These are phyloP conservation scores for Malassezia restricta DNA, from an alignment of 1,284 basidiomycete species.

Conservation along the genomic window DNA sequence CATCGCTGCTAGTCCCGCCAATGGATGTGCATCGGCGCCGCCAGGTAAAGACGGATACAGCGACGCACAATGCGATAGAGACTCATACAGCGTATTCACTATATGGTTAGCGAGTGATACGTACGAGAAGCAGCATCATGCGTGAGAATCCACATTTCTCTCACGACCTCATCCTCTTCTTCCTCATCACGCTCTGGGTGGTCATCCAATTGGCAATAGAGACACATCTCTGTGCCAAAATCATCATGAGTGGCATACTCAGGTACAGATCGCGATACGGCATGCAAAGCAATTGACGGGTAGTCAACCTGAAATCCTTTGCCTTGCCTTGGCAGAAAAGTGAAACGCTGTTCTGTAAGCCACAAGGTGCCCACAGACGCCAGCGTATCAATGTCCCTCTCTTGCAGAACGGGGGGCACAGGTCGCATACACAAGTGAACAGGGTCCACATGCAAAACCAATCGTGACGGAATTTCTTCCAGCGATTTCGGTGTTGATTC, in stretches of 20 bases:
- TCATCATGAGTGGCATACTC: conserved; percentile 13
- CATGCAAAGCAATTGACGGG: conserved; percentile 35
- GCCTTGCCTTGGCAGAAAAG: conserved; percentile 20
- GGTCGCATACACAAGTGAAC: conserved; percentile 2
- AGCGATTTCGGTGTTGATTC: conserved; percentile 27
- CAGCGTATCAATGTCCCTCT: background rate
- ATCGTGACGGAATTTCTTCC: background rate
- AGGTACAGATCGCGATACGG: conserved; percentile 32
- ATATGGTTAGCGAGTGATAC: conserved; percentile 13
- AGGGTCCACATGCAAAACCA: background rate
- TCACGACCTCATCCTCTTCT: conserved; percentile 22
- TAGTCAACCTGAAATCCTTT: conserved; percentile 31
- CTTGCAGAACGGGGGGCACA: background rate
- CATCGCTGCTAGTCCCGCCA: conserved; percentile 30
- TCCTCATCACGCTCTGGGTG: conserved; percentile 19
- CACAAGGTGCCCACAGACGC: conserved; percentile 17
- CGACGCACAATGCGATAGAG: conserved; percentile 74
- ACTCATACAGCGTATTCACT: conserved; percentile 80
- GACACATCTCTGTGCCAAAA: conserved; percentile 18
- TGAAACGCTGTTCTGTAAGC: conserved; percentile 27
- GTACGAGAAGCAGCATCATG: conserved; percentile 14
- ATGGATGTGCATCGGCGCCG: conserved; percentile 43
- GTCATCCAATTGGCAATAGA: conserved; percentile 43
- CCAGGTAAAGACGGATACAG: conserved; percentile 60
- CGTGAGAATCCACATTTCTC: conserved; percentile 34